phyloP scores from a whole-genome alignment of 2,329 filamentous ascomycete genomes.

The Aureobasidium sp. region DNA sequence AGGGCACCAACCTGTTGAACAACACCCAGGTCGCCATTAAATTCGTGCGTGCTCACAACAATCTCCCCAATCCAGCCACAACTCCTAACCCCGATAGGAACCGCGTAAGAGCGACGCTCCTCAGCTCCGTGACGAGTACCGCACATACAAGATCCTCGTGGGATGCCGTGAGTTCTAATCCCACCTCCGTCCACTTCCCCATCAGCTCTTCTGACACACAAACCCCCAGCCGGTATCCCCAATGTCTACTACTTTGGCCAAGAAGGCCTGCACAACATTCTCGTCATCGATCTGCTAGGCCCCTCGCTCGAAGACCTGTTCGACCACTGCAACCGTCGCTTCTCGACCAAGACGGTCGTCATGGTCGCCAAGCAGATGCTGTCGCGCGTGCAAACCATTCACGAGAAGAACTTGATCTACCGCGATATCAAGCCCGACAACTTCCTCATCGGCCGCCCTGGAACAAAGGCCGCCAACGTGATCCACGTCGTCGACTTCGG shows the following conservation, averaged over 20 bases:
- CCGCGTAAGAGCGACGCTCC: conserved; percentile 97
- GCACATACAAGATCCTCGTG: conserved; percentile 98
- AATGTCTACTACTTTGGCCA: conserved; percentile 99
- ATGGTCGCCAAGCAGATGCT: conserved; percentile 99
- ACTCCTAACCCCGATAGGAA: conserved; percentile 53
- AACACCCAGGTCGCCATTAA: conserved; percentile 99
- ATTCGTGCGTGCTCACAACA: conserved; percentile 61
- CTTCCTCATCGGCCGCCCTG: conserved; percentile 89
- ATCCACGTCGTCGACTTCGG: conserved; percentile 99
- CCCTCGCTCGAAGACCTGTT: conserved; percentile 95
- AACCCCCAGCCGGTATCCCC: conserved; percentile 77
- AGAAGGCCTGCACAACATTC: conserved; percentile 96
- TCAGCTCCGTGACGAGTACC: conserved; percentile 94
- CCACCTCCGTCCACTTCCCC: not conserved
- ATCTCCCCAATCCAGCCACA: not conserved
- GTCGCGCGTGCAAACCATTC: conserved; percentile 85
- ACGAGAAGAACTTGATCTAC: conserved; percentile 99
- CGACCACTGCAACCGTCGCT: conserved; percentile 91
- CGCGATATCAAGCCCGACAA: conserved; percentile 99
- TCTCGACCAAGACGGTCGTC: conserved; percentile 94
- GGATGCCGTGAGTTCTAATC: conserved; percentile 77
- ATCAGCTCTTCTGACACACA: not conserved
- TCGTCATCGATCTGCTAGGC: conserved; percentile 93
- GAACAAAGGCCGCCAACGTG: conserved; percentile 91
- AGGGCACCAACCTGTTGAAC: conserved; percentile 96